Conservation (phyloP, 2,329 filamentous ascomycete genomes). For the Aureobasidium sp. region DNA sequence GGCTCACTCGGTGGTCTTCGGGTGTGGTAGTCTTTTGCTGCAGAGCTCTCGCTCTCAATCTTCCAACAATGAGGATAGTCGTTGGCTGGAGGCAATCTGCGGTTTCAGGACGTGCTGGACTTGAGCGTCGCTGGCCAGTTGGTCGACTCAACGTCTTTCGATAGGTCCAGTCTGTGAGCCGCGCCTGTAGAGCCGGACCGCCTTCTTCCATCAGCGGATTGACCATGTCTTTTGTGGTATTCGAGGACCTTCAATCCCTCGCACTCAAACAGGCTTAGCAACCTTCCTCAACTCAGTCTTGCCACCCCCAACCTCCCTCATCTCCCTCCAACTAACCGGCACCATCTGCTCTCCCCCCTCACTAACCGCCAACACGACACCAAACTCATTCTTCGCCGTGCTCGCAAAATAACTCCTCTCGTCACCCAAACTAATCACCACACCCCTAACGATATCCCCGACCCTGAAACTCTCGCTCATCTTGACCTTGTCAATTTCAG, state of each 20-base stretch:
- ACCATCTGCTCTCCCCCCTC: constrained; percentile 76
- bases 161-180: no score
- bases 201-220: no score
- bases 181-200: no score
- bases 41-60: no score
- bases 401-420: constrained; percentile 94
- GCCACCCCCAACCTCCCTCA: constrained; percentile 73
- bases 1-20: no score
- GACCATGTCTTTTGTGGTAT: background rate
- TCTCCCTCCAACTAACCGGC: constrained; percentile 92
- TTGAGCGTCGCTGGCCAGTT: background rate
- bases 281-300: constrained; percentile 77
- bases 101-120: background rate
- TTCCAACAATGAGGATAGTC: no score
- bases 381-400: constrained; percentile 83
- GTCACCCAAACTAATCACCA: constrained; percentile 79
- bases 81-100: background rate
- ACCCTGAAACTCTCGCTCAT: constrained; percentile 88
- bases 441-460: constrained; percentile 81
- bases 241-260: background rate
- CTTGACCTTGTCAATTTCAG: constrained; percentile 91
- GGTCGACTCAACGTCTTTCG: background rate
- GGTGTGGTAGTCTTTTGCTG: no score
- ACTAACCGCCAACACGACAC: constrained; percentile 87
- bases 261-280: constrained; percentile 74